Evolutionary conservation across 805 yeast species (phyloP).

Genomic region (Torulaspora franciscae): DNA sequence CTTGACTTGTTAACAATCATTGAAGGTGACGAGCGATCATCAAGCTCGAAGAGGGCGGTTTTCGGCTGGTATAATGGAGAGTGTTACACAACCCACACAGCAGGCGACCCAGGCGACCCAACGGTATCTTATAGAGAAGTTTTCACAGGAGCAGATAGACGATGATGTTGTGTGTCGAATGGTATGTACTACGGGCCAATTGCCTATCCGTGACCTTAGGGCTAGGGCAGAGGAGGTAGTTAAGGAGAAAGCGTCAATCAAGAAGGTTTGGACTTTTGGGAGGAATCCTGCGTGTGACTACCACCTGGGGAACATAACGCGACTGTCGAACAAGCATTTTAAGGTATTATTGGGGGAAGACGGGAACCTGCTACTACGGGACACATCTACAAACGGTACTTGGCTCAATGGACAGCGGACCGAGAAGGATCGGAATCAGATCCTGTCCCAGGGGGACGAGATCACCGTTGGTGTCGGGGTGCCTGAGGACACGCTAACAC

Average conservation of each 20-base stretch:
- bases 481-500: conserved; percentile 54
- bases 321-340: conserved; percentile 73
- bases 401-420: conserved; percentile 69
- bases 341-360: conserved; percentile 61
- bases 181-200: conserved; percentile 57
- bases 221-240: conserved; percentile 33
- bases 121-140: conserved; percentile 32
- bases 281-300: conserved; percentile 62
- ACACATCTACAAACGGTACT: conserved; percentile 89
- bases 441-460: conserved; percentile 88
- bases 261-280: conserved; percentile 65
- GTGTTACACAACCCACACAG: conserved; percentile 41
- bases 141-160: conserved; percentile 38
- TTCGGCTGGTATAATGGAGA: conserved; percentile 26
- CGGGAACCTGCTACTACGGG: conserved; percentile 48
- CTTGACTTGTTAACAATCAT: background rate
- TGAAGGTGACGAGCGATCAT: background rate
- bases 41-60: conserved; percentile 1
- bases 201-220: conserved; percentile 43
- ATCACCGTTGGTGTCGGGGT: conserved; percentile 87
- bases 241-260: conserved; percentile 24
- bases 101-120: conserved; percentile 43
- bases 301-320: conserved; percentile 52
- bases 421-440: conserved; percentile 71
- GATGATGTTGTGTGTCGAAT: conserved; percentile 48